A percentile compares a stretch with the other conserved stretches of the same genome.
phyloP scores from a whole-genome alignment of 305 asterid species.

The Fraxinus baroniana region DNA sequence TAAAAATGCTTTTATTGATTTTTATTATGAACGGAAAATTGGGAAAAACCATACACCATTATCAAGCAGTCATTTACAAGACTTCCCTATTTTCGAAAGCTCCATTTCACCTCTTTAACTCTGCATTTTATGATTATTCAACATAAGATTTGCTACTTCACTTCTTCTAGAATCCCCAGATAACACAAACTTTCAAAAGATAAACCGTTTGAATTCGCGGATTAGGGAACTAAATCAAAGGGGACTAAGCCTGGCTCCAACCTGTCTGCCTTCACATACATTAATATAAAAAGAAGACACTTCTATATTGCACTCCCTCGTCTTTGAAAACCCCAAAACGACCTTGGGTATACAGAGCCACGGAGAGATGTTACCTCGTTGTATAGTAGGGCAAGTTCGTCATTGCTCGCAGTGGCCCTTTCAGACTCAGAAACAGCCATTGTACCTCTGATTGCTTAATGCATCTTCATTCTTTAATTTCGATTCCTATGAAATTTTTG shows the following conservation, averaged over 20 bases:
- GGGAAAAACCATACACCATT: conserved; percentile 17
- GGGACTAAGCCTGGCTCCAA: conserved; percentile 63
- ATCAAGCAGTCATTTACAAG: conserved; percentile 35
- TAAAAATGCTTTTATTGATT: not conserved
- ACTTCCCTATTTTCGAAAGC: conserved; percentile 20
- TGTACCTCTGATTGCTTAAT: conserved; percentile 20
- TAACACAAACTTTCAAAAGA: conserved; percentile 2
- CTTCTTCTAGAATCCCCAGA: not conserved
- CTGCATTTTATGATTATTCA: not conserved
- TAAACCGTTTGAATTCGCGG: not conserved
- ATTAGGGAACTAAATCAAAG: not conserved
- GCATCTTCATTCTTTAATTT: too few relatives aligned
- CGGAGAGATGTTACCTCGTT: conserved; percentile 37
- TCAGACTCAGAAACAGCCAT: conserved; percentile 5
- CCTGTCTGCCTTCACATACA: conserved; percentile 76
- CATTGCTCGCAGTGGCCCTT: conserved; percentile 31
- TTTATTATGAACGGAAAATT: conserved; percentile 7
- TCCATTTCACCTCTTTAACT: conserved; percentile 22
- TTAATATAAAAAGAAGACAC: conserved; percentile 26
- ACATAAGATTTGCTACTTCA: conserved; percentile 7
- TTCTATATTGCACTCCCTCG: conserved; percentile 46
- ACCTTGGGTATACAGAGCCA: conserved; percentile 38
- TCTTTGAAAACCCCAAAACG: conserved; percentile 41
- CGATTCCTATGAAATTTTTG: not conserved
- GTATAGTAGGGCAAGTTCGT: conserved; percentile 40